These are phyloP conservation scores for Fusarium lateritium DNA, from an alignment of 2,329 filamentous ascomycete genomes.

Conservation along the genomic window DNA sequence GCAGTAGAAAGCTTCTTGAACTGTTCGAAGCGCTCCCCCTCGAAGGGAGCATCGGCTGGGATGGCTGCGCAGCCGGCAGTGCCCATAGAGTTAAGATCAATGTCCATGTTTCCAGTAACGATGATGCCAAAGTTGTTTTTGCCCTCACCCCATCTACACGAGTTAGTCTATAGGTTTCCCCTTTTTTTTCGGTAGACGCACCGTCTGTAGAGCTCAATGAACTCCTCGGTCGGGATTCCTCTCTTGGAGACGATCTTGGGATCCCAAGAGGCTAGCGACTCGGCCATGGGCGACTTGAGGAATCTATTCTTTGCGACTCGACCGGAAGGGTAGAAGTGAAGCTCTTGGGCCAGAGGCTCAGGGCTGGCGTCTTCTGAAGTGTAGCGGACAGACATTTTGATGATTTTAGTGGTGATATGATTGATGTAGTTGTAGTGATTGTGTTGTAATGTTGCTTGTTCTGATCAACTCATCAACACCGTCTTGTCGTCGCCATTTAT, in stretches of 20 bases:
- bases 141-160: conserved; percentile 57
- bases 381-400: conserved; percentile 41
- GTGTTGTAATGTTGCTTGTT: conserved; percentile 2
- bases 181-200: conserved; percentile 60
- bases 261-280: conserved; percentile 73
- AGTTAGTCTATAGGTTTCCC: neutral
- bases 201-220: conserved; percentile 69
- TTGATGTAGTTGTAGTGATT: neutral
- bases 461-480: neutral
- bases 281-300: conserved; percentile 77
- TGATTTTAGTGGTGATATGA: neutral
- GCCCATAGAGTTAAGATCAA: conserved; percentile 72
- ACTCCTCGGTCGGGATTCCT: conserved; percentile 57
- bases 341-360: conserved; percentile 57
- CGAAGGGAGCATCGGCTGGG: conserved; percentile 63
- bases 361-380: conserved; percentile 33
- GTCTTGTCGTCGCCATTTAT: conserved; percentile 11
- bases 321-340: conserved; percentile 61
- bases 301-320: conserved; percentile 73
- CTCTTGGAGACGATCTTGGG: conserved; percentile 65
- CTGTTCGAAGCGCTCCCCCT: conserved; percentile 72
- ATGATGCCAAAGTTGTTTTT: conserved; percentile 70
- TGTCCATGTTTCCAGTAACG: conserved; percentile 75
- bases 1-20: conserved; percentile 70
- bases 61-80: conserved; percentile 71